phyloP scores from a whole-genome alignment of 2,329 filamentous ascomycete genomes.

The Trichophaea hybrida region DNA sequence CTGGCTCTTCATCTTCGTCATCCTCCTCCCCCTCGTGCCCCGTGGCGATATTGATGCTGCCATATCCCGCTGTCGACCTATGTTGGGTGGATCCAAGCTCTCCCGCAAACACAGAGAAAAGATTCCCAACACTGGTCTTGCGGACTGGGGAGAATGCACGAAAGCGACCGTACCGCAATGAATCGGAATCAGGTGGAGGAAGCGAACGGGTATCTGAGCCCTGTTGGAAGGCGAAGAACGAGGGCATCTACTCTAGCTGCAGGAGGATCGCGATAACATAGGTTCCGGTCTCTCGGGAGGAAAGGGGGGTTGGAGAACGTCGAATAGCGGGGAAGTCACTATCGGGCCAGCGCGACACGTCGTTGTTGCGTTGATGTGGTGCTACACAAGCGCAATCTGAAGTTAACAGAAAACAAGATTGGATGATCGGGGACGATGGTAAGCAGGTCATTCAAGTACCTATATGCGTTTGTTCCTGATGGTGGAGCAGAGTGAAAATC shows the following conservation, averaged over 20 bases:
- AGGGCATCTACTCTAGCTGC: conserved; percentile 37
- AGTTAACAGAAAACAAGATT: no score
- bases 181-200: conserved; percentile 38
- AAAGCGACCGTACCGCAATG: conserved; percentile 50
- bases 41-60: conserved; percentile 38
- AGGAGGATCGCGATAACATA: neutral
- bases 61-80: conserved; percentile 34
- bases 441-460: no score
- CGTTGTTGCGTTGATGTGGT: no score
- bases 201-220: conserved; percentile 44
- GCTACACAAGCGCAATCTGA: no score
- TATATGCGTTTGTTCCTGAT: no score
- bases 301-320: neutral
- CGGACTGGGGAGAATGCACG: conserved; percentile 41
- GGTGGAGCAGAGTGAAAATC: no score
- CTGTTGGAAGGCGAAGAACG: conserved; percentile 54
- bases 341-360: neutral
- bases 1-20: conserved; percentile 28
- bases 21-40: conserved; percentile 32
- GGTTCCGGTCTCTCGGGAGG: neutral
- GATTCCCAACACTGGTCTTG: conserved; percentile 19
- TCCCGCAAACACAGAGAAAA: conserved; percentile 18
- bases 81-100: conserved; percentile 19
- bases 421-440: no score
- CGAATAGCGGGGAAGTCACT: neutral